phyloP scores from a whole-genome alignment of 1,284 basidiomycete species.

The Fomitopsis palustris region DNA sequence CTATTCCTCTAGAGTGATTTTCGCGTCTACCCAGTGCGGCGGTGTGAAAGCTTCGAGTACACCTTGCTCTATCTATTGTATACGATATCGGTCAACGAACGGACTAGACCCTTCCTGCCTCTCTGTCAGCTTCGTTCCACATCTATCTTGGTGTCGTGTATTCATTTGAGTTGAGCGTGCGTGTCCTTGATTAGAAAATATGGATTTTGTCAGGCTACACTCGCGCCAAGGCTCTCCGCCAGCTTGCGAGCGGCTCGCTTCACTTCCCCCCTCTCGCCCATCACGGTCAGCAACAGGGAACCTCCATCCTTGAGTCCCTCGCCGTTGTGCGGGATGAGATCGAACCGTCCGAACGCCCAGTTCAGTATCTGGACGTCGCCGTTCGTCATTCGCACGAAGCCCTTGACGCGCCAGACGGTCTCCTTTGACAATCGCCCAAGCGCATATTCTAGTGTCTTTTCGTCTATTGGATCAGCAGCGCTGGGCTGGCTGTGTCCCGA shows the following conservation, averaged over 20 bases:
- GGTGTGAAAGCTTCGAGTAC: too few species aligned
- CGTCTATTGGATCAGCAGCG: slow-evolving; percentile 10
- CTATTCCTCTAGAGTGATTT: too few species aligned
- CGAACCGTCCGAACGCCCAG: slow-evolving; percentile 87
- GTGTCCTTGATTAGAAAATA: too few species aligned
- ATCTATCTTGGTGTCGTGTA: too few species aligned
- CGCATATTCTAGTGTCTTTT: slow-evolving; percentile 38
- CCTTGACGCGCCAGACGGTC: slow-evolving; percentile 76
- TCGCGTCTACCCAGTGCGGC: too few species aligned
- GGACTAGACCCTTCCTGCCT: too few species aligned
- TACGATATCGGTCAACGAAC: too few species aligned
- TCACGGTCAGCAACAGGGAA: slow-evolving; percentile 68
- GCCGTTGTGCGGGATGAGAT: slow-evolving; percentile 47
- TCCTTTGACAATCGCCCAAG: slow-evolving; percentile 62
- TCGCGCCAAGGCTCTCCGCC: slow-evolving; percentile 46
- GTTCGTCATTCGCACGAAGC: slow-evolving; percentile 61
- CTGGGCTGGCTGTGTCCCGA: neutral
- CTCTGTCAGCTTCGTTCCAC: too few species aligned
- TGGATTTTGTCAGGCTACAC: slow-evolving; percentile 7
- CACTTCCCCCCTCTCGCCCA: slow-evolving; percentile 86
- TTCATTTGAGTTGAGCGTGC: too few species aligned
- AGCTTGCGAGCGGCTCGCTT: slow-evolving; percentile 55
- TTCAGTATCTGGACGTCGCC: slow-evolving; percentile 65
- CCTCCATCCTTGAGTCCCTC: slow-evolving; percentile 31
- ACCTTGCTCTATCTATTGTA: too few species aligned